Conservation (phyloP, 306 rosid genomes). For the Quercus robur region DNA sequence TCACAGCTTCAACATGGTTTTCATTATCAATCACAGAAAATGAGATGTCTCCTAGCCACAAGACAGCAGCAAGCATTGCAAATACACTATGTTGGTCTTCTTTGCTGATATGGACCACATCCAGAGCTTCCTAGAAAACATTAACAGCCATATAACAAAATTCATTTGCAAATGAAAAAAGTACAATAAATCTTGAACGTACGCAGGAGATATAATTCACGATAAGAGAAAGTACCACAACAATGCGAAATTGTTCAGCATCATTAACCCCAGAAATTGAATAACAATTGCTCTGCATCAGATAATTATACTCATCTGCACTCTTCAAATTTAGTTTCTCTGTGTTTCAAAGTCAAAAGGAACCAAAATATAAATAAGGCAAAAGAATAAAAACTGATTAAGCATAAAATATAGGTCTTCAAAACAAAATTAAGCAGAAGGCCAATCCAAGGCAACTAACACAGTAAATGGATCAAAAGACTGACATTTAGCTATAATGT, state of each 20-base stretch:
- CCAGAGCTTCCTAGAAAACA: conserved; percentile 82
- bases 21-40: conserved; percentile 84
- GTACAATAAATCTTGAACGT: conserved; percentile 2
- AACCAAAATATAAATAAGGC: conserved; percentile 8
- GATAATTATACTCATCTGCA: conserved; percentile 76
- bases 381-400: conserved; percentile 1
- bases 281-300: conserved; percentile 82
- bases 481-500: neutral
- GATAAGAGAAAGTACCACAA: conserved; percentile 51
- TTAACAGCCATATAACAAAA: conserved; percentile 10
- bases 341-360: conserved; percentile 37
- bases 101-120: conserved; percentile 85
- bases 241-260: conserved; percentile 76
- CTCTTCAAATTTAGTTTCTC: conserved; percentile 72
- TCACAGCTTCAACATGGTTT: conserved; percentile 83
- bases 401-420: neutral
- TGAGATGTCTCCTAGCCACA: conserved; percentile 92
- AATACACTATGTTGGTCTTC: conserved; percentile 86
- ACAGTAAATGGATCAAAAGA: neutral
- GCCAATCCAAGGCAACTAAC: neutral
- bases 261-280: conserved; percentile 77
- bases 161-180: conserved; percentile 27
- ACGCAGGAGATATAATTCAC: conserved; percentile 14
- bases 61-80: conserved; percentile 99
- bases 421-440: neutral